Evolutionary conservation across 2,329 filamentous ascomycete species (phyloP).

Genomic region (Penicillium italicum): DNA sequence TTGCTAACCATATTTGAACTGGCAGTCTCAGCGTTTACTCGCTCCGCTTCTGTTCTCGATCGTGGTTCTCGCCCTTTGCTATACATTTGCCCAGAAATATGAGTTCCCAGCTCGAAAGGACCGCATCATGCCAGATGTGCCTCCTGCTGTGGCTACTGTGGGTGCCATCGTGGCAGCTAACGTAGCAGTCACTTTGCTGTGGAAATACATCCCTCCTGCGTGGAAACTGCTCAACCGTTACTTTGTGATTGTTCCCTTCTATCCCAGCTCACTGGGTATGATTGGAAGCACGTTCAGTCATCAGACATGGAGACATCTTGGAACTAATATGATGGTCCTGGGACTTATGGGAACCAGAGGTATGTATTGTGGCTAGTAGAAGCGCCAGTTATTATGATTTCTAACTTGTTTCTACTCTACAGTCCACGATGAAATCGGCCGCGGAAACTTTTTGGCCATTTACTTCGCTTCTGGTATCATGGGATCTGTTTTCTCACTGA

Average conservation of each 20-base stretch:
- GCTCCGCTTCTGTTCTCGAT: constrained; percentile 43
- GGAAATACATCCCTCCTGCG: constrained; percentile 50
- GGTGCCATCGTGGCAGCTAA: constrained; percentile 51
- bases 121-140: constrained; percentile 49
- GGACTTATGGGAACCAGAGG: constrained; percentile 53
- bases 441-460: constrained; percentile 54
- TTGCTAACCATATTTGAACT: not conserved
- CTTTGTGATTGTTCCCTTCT: constrained; percentile 52
- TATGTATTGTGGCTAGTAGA: constrained; percentile 23
- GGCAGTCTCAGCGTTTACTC: constrained; percentile 45
- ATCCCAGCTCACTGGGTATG: constrained; percentile 52
- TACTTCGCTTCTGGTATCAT: constrained; percentile 49
- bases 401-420: not conserved
- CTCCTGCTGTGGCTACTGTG: constrained; percentile 52
- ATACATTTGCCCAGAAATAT: constrained; percentile 49
- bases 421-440: constrained; percentile 46
- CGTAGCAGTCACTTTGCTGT: constrained; percentile 48
- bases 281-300: constrained; percentile 58
- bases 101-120: constrained; percentile 46
- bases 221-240: constrained; percentile 57
- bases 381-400: not conserved
- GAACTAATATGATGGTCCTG: constrained; percentile 53
- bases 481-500: constrained; percentile 47
- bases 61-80: constrained; percentile 41
- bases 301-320: constrained; percentile 51